A percentile compares a stretch with the other conserved stretches of the same genome.
Conservation (phyloP, 257 asterid genomes). For the Nicotiana undulata region DNA sequence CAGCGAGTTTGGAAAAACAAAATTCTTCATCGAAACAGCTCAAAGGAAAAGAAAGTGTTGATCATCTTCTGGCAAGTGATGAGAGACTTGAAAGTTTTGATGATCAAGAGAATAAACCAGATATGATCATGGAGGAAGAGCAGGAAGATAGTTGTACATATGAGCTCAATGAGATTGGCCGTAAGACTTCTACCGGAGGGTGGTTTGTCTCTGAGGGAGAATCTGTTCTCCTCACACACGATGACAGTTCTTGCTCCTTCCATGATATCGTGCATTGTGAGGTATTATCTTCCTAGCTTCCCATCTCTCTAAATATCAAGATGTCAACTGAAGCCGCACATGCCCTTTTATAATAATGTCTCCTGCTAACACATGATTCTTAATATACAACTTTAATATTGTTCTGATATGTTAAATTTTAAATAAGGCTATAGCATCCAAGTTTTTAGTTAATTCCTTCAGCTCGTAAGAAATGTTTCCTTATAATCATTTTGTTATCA, state of each 20-base stretch:
- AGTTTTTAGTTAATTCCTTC: not conserved
- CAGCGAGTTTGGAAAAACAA: conserved; percentile 16
- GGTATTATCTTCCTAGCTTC: conserved; percentile 28
- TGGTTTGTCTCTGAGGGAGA: conserved; percentile 96
- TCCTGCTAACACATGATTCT: not conserved
- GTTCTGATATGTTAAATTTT: not conserved
- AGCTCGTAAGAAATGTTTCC: not conserved
- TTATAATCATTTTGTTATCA: not conserved
- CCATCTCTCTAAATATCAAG: not conserved
- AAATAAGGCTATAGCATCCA: not conserved
- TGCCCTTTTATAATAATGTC: not conserved
- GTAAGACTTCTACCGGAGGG: conserved; percentile 69
- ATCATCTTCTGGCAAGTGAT: conserved; percentile 43
- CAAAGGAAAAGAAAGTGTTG: conserved; percentile 27
- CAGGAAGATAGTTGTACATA: conserved; percentile 31
- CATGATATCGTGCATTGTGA: conserved; percentile 65
- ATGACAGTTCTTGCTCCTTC: conserved; percentile 74
- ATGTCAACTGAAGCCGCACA: not conserved
- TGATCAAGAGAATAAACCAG: conserved; percentile 42
- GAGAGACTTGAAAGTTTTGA: conserved; percentile 62
- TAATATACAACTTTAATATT: not conserved
- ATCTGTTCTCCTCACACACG: conserved; percentile 65
- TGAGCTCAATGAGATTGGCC: conserved; percentile 50
- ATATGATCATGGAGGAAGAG: conserved; percentile 47
- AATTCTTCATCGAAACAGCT: conserved; percentile 18